Percentiles rank a stretch among this genome's conserved stretches.
Evolutionary conservation across 768 basidiomycete species (phyloP).

Genomic region (Lentinula guzmanii): DNA sequence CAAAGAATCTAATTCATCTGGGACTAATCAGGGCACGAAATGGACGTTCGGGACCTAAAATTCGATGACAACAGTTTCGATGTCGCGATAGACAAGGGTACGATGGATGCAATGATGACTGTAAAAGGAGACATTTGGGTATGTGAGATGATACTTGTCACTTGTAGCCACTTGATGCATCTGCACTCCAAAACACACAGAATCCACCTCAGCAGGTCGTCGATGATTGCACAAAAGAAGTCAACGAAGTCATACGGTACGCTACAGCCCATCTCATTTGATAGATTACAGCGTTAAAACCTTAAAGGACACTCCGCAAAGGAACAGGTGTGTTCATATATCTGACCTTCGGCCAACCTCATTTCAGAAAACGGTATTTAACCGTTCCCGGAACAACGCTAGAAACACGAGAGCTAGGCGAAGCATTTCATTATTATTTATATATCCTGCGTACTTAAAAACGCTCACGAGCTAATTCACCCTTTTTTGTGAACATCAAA

Average conservation of each 20-base stretch:
- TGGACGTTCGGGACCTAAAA: conserved; percentile 69
- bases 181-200: conserved; percentile 25
- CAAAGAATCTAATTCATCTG: neutral
- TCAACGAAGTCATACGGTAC: conserved; percentile 70
- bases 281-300: no score
- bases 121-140: conserved; percentile 82
- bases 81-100: conserved; percentile 84
- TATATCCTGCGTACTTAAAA: conserved; percentile 40
- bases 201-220: conserved; percentile 71
- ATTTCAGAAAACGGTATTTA: conserved; percentile 73
- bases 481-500: conserved; percentile 32
- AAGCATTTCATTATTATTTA: conserved; percentile 64
- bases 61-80: conserved; percentile 65
- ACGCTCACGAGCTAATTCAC: neutral
- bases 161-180: no score
- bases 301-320: conserved; percentile 54
- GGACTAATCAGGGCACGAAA: conserved; percentile 60
- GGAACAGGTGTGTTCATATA: conserved; percentile 63
- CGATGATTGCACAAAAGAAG: conserved; percentile 67
- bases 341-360: conserved; percentile 85
- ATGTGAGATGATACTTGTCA: conserved; percentile 11
- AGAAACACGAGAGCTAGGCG: conserved; percentile 67
- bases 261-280: conserved; percentile 3
- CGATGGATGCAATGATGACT: conserved; percentile 90
- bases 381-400: conserved; percentile 49